phyloP scores from a whole-genome alignment of 2,329 filamentous ascomycete species.

The Colletotrichum scovillei region DNA sequence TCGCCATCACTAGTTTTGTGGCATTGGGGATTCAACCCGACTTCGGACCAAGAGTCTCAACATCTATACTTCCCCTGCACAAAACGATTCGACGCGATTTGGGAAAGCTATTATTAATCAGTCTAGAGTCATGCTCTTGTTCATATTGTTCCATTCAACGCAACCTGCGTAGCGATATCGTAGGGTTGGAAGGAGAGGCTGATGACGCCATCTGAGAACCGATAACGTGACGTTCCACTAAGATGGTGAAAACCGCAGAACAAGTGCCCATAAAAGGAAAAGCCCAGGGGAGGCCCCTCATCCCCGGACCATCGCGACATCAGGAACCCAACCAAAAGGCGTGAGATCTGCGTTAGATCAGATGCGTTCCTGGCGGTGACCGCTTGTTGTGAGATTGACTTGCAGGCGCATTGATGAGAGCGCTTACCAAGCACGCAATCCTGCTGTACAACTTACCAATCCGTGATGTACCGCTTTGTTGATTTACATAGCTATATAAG shows the following conservation, averaged over 20 bases:
- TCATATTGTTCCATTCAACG: neutral
- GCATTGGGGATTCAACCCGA: no score
- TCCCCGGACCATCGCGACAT: slow-evolving; percentile 2
- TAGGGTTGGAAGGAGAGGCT: neutral
- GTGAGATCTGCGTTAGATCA: slow-evolving; percentile 6
- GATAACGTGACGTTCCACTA: slow-evolving; percentile 28
- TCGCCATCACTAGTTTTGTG: no score
- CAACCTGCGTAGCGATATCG: neutral
- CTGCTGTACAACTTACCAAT: slow-evolving; percentile 13
- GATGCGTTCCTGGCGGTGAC: slow-evolving; percentile 7
- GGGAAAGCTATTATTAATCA: neutral
- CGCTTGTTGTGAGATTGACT: slow-evolving; percentile 12
- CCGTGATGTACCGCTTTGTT: neutral
- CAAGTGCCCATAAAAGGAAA: neutral
- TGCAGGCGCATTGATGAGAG: neutral
- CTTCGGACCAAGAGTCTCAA: no score
- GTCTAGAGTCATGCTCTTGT: no score
- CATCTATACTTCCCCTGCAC: neutral
- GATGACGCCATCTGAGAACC: slow-evolving; percentile 25
- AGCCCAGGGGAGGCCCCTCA: neutral
- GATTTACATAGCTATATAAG: slow-evolving; percentile 6
- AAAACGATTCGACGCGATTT: neutral
- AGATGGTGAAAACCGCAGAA: neutral
- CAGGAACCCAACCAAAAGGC: neutral
- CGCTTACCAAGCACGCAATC: slow-evolving; percentile 31